A percentile compares a stretch with the other conserved stretches of the same genome.
These are phyloP conservation scores for Arthrobotrys entomopaga DNA, from an alignment of 2,329 filamentous ascomycete species.

Conservation along the genomic window DNA sequence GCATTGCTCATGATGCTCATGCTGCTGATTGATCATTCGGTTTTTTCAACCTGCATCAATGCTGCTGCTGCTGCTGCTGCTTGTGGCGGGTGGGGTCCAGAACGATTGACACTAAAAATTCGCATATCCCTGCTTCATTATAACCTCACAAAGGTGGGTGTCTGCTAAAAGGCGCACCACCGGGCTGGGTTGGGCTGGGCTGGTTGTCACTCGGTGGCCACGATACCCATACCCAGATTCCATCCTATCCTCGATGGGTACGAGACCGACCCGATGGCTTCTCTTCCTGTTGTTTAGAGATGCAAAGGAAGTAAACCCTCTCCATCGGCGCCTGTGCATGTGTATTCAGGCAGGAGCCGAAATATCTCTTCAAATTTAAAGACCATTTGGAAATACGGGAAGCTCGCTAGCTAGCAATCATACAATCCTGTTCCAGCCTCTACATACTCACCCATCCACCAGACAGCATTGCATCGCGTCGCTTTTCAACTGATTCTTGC, in stretches of 20 bases:
- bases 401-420: constrained; percentile 11
- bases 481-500: not conserved
- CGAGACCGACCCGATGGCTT: not conserved
- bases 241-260: not conserved
- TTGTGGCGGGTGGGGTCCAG: constrained; percentile 55
- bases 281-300: constrained; percentile 54
- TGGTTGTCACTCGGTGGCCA: constrained; percentile 9
- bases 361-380: too few relatives aligned
- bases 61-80: constrained; percentile 4
- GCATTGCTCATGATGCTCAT: constrained; percentile 9
- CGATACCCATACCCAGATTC: constrained; percentile 20
- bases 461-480: not conserved
- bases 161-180: constrained; percentile 49
- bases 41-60: constrained; percentile 14
- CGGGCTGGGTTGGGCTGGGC: too few relatives aligned
- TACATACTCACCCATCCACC: not conserved
- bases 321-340: too few relatives aligned
- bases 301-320: not conserved
- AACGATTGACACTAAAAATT: constrained; percentile 43
- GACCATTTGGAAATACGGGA: constrained; percentile 25
- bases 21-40: constrained; percentile 22
- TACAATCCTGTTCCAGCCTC: constrained; percentile 24
- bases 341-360: too few relatives aligned
- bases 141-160: constrained; percentile 11
- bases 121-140: constrained; percentile 24